Evolutionary conservation across 2,329 filamentous ascomycete species (phyloP).

Genomic region (Leptodontidium sp.): DNA sequence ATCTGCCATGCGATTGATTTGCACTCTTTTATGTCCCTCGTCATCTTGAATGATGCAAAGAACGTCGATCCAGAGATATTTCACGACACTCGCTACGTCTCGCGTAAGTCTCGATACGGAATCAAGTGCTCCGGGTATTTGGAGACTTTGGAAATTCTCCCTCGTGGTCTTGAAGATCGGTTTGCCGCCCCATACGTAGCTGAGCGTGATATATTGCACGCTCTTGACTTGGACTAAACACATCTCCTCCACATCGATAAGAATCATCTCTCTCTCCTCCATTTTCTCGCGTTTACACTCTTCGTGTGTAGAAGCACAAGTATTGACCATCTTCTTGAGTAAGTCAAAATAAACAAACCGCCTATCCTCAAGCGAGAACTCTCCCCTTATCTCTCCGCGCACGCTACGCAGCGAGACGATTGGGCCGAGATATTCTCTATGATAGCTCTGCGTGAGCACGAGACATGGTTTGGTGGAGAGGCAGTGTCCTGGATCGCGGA

Average conservation of each 20-base stretch:
- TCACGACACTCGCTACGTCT: conserved; percentile 10
- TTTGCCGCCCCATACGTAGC: conserved; percentile 20
- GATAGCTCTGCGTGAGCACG: conserved; percentile 8
- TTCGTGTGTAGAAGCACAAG: not conserved
- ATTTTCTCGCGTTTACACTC: not conserved
- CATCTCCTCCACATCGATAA: conserved; percentile 11
- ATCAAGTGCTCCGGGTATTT: conserved; percentile 1
- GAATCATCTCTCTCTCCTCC: not conserved
- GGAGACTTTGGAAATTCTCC: not conserved
- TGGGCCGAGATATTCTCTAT: conserved; percentile 14
- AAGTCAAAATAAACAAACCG: conserved; percentile 1
- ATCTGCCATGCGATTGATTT: conserved; percentile 12
- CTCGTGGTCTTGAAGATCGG: not conserved
- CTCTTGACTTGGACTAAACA: not conserved
- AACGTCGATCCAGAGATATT: conserved; percentile 9
- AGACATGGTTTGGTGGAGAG: conserved; percentile 7
- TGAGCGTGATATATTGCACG: conserved; percentile 8
- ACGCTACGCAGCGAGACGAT: conserved; percentile 9
- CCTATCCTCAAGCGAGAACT: not conserved
- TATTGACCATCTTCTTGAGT: not conserved
- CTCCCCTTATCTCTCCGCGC: not conserved
- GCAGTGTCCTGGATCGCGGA: conserved; percentile 1
- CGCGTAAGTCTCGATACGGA: not conserved
- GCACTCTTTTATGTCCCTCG: not conserved
- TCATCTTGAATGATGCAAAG: conserved; percentile 15